These are phyloP conservation scores for Chiua sp. DNA, from an alignment of 1,284 basidiomycete species.

Conservation along the genomic window DNA sequence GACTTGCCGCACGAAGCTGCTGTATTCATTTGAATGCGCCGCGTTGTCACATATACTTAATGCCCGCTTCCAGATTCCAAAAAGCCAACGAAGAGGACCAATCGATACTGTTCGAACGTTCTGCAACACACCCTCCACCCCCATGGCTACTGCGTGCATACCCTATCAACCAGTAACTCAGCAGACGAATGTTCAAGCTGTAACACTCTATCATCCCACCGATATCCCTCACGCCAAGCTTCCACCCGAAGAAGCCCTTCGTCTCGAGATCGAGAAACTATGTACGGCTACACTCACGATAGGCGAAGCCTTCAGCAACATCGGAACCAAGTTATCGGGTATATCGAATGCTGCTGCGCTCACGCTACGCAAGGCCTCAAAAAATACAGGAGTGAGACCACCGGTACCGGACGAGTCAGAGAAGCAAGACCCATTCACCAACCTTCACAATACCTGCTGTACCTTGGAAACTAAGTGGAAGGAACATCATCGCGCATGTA, in stretches of 20 bases:
- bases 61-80: neutral
- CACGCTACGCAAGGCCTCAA: no score
- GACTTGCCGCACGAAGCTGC: neutral
- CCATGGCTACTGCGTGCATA: slow-evolving; percentile 17
- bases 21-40: neutral
- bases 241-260: slow-evolving; percentile 17
- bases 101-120: neutral
- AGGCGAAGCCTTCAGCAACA: slow-evolving; percentile 19
- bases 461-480: slow-evolving; percentile 20
- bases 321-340: slow-evolving; percentile 6
- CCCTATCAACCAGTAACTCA: neutral
- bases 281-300: slow-evolving; percentile 21
- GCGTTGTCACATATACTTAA: slow-evolving; percentile 20
- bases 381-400: no score
- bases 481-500: slow-evolving; percentile 19
- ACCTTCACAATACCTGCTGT: slow-evolving; percentile 17
- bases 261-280: slow-evolving; percentile 20
- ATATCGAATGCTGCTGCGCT: no score
- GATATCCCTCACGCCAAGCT: slow-evolving; percentile 5
- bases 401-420: no score
- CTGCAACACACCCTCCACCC: neutral
- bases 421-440: slow-evolving; percentile 9
- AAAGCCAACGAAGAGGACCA: neutral
- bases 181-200: neutral
- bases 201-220: slow-evolving; percentile 1